These are phyloP conservation scores for Karstenula rhodostoma DNA, from an alignment of 2,329 filamentous ascomycete species.

Conservation along the genomic window DNA sequence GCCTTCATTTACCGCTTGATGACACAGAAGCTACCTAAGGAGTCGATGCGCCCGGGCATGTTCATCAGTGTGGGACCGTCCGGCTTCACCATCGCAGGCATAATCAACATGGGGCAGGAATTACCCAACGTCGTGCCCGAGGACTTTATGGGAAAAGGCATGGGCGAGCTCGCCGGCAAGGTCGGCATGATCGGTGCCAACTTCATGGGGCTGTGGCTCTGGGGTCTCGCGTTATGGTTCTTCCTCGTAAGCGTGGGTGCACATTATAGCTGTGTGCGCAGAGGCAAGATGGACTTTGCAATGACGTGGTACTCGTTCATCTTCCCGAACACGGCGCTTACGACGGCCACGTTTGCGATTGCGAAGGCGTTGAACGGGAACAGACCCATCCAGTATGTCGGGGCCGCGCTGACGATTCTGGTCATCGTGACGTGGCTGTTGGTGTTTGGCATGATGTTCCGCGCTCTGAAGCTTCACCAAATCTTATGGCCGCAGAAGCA, in stretches of 20 bases:
- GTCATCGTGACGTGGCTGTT: conserved; percentile 73
- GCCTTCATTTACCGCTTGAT: conserved; percentile 87
- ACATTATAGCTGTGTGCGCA: conserved; percentile 71
- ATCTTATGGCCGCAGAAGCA: conserved; percentile 81
- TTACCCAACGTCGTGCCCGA: conserved; percentile 58
- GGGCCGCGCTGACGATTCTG: conserved; percentile 71
- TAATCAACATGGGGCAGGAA: conserved; percentile 65
- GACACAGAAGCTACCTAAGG: conserved; percentile 83
- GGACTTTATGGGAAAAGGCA: conserved; percentile 64
- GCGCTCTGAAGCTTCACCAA: conserved; percentile 70
- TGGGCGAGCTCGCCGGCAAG: conserved; percentile 61
- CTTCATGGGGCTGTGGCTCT: conserved; percentile 79
- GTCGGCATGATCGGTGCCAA: conserved; percentile 65
- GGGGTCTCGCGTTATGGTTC: conserved; percentile 85
- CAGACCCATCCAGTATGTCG: conserved; percentile 69
- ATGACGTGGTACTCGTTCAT: conserved; percentile 90
- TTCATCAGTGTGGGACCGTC: conserved; percentile 84
- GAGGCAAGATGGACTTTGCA: conserved; percentile 73
- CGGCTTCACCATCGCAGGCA: conserved; percentile 70
- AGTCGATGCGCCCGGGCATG: conserved; percentile 80
- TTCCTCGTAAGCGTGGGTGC: conserved; percentile 82
- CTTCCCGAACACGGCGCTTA: conserved; percentile 80
- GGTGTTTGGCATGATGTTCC: conserved; percentile 74
- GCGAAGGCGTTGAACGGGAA: conserved; percentile 61
- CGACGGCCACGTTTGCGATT: conserved; percentile 76